phyloP scores from a whole-genome alignment of 305 asterid species.

The Fraxinus velutina region DNA sequence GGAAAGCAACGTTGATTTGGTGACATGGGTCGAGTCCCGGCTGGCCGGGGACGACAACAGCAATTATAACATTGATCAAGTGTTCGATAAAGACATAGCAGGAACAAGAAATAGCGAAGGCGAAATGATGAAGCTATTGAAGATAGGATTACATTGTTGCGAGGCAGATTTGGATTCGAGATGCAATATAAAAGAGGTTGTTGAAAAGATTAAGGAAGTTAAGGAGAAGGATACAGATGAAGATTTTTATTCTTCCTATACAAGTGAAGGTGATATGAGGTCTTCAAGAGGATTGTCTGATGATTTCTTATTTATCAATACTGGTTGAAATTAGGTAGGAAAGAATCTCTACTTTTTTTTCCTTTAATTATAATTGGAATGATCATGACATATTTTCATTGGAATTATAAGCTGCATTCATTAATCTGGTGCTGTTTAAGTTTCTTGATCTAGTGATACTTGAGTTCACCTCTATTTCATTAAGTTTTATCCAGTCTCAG shows the following conservation, averaged over 20 bases:
- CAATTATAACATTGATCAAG: slow-evolving; percentile 19
- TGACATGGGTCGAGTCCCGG: slow-evolving; percentile 48
- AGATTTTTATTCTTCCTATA: slow-evolving; percentile 42
- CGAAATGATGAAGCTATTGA: slow-evolving; percentile 63
- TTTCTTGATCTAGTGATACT: background rate
- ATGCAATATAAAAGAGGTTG: slow-evolving; percentile 58
- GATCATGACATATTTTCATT: background rate
- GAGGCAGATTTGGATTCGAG: slow-evolving; percentile 46
- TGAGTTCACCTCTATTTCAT: background rate
- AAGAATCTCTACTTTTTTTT: background rate
- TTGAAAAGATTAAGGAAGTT: slow-evolving; percentile 57
- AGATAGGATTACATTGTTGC: slow-evolving; percentile 61
- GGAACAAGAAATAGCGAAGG: slow-evolving; percentile 32
- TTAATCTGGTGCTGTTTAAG: background rate
- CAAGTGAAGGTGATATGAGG: slow-evolving; percentile 47
- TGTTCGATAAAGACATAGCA: slow-evolving; percentile 55
- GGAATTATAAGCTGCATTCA: background rate
- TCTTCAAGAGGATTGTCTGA: slow-evolving; percentile 61
- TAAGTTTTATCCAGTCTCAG: background rate
- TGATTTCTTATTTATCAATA: slow-evolving; percentile 34
- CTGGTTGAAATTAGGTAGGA: background rate
- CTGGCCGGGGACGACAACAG: slow-evolving; percentile 25
- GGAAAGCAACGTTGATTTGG: slow-evolving; percentile 40
- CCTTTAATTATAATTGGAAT: background rate
- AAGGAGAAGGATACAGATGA: slow-evolving; percentile 41